phyloP scores from a whole-genome alignment of 371 early-diverging fungal species.

The Mucor piriformis region DNA sequence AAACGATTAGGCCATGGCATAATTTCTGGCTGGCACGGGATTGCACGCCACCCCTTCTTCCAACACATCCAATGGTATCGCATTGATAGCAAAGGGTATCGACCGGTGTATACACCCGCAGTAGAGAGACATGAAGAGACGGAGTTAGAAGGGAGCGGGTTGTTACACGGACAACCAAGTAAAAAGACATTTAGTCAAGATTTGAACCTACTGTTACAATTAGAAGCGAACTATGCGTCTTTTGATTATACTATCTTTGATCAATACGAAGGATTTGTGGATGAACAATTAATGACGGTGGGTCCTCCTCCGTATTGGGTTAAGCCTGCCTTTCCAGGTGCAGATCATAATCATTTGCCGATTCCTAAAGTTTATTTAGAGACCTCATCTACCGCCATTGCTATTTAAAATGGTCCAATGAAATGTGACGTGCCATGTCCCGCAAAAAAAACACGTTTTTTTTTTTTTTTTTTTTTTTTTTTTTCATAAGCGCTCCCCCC shows the following conservation, averaged over 20 bases:
- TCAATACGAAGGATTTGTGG: slow-evolving; percentile 54
- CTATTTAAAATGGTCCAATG: neutral
- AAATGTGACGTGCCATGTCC: too few species aligned
- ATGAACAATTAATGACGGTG: slow-evolving; percentile 54
- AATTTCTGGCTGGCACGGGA: slow-evolving; percentile 30
- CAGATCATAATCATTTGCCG: slow-evolving; percentile 25
- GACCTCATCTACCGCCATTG: neutral
- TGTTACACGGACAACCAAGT: too few species aligned
- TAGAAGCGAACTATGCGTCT: slow-evolving; percentile 51
- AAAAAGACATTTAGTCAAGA: slow-evolving; percentile 15
- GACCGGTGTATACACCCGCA: slow-evolving; percentile 51
- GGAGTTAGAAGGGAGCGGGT: too few species aligned
- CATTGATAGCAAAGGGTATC: slow-evolving; percentile 37
- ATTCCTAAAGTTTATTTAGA: slow-evolving; percentile 22
- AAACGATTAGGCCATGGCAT: slow-evolving; percentile 48
- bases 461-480: neutral
- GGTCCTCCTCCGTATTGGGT: slow-evolving; percentile 67
- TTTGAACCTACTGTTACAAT: slow-evolving; percentile 6
- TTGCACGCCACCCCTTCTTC: slow-evolving; percentile 50
- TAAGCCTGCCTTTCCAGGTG: slow-evolving; percentile 46
- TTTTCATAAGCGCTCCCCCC: neutral
- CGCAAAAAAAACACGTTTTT: too few species aligned
- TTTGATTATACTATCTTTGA: slow-evolving; percentile 65
- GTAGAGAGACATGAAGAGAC: neutral
- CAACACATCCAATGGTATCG: slow-evolving; percentile 36